Evolutionary conservation across 177 flowering plant genomes (phyloP).

Genomic region (Vitis hybrid): DNA sequence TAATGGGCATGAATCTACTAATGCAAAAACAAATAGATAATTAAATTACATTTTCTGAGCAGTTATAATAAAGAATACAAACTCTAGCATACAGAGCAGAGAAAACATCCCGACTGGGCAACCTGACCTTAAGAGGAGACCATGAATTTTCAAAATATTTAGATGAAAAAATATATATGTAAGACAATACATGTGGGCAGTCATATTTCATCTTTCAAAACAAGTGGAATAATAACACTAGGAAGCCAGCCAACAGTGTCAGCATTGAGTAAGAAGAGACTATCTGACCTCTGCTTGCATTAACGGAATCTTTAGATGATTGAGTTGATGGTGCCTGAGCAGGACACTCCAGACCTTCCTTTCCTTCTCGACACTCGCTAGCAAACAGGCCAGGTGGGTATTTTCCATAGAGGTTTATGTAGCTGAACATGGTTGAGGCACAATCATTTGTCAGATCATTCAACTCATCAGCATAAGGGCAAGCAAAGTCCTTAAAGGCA

Average conservation of each 20-base stretch:
- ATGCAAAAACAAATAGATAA: too few relatives aligned
- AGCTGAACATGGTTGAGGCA: conserved; percentile 55
- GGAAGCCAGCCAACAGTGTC: conserved; percentile 9
- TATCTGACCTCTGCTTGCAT: conserved; percentile 1
- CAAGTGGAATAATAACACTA: conserved; percentile 4
- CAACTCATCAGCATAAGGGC: conserved; percentile 32
- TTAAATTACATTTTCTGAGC: not conserved
- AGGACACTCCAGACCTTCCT: conserved; percentile 38
- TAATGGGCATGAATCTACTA: too few relatives aligned
- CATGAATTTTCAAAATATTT: not conserved
- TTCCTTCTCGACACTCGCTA: conserved; percentile 33
- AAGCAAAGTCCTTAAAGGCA: conserved; percentile 50
- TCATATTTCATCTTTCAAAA: conserved; percentile 7
- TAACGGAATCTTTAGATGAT: not conserved
- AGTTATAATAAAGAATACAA: conserved; percentile 1
- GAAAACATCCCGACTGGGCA: not conserved
- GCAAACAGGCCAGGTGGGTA: conserved; percentile 64
- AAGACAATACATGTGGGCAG: not conserved
- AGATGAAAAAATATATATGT: not conserved
- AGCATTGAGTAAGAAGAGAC: conserved; percentile 6
- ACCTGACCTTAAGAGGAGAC: not conserved
- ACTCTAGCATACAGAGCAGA: not conserved
- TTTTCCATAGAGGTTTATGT: conserved; percentile 53
- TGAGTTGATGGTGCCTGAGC: not conserved
- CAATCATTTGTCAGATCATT: conserved; percentile 44